Base-by-base conservation (phyloP, 805 yeast species). In the Saturnispora ahearnii region DNA sequence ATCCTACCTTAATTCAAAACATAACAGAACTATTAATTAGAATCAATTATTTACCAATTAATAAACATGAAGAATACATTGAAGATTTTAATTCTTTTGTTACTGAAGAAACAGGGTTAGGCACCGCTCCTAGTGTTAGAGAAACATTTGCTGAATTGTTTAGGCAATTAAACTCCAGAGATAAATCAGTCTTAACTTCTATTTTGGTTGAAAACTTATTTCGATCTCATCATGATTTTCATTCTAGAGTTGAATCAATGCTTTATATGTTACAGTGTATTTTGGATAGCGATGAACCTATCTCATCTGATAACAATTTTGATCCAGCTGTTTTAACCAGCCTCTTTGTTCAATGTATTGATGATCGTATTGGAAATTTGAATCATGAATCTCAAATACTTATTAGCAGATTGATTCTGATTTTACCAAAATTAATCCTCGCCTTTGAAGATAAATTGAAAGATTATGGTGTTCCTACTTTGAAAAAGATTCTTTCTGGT, bases 31-130 rank as follows among this genome's bases (percentile, higher is more conserved):
- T 69, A n/a, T 55, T 79, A 5, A 55, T 71, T 0, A 55, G 57
- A 3, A 62, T 76, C 8, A 63, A 79, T 5, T 58, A 64, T 10
- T 57, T 82, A 11, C 72, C 83, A 2, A 51, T 58, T 1, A 73
- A 69, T 5, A 63, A 68, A 0, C 62, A 68, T 30, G 74, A 71
- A 33, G 74, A 73, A 4, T 86, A 82, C 73, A 62, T 64, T 3
- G 70, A 67, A 2, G 90, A 89, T 59, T 76, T 80, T 59, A 87
- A 89, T 59, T 65, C 63, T 3, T 88, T 79, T 62, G 85, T 87
- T 5, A 77, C 89, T 2, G 83, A 79, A 33, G 89, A 86, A 50
- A 73, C 87, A 2, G 96, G 88, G 1, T 71, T 89, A 31, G 67
- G 82, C 0, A 67, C 81, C 0, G 77, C 75, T 5, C 64, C 66